Base-by-base conservation (phyloP, 163 green algal genomes). In the Chlorella variabilis region DNA sequence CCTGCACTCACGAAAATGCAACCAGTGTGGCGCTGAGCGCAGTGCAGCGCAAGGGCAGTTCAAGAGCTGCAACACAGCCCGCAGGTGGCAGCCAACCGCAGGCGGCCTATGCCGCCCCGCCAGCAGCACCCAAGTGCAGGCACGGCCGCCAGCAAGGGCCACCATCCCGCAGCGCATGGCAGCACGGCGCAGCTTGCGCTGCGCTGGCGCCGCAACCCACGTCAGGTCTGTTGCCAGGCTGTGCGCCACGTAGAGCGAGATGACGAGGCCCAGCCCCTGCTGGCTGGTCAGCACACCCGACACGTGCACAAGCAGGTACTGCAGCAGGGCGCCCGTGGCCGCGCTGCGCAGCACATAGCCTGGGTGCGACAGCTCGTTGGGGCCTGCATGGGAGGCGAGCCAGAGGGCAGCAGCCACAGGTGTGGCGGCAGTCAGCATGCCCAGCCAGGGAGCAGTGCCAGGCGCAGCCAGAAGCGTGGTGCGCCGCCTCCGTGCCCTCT, bases 301-400 rank as follows among this genome's bases (percentile, higher is more conserved):
- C 34, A 67, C 76, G 41, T 82, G 76, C n/a, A 81, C 75, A 29
- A 66, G 63, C 17, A 75, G 1, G 48, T 85, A 91, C 75, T 91
- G 85, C 27, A 49, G 58, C 25, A 29, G 29, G 2, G 85, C 70
- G 4, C 70, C 78, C 65, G 89, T 70, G 0, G 34, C 59, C 3
- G 75, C 87, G 25, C 71, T 85, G 34, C 87, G 80, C 68, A 82
- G 83, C 9, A 79, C 75, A 58, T 89, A 87, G 49, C 75, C 59
- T 6, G 87, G 87, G 18, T 69, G 75, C 18, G 75, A 59, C 15
- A 85, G 74, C 71, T 91, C 85, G 4, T 67, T 74, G 33, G 78
- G 34, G 18, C 85, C 85, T 59, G 78, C 56, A 67, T 17, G 71
- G 54, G 27, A 27, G 36, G 31, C 6, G 20, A 4, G 54, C 34